Conservation (phyloP, 441 rosid species). For the Croton setiger region DNA sequence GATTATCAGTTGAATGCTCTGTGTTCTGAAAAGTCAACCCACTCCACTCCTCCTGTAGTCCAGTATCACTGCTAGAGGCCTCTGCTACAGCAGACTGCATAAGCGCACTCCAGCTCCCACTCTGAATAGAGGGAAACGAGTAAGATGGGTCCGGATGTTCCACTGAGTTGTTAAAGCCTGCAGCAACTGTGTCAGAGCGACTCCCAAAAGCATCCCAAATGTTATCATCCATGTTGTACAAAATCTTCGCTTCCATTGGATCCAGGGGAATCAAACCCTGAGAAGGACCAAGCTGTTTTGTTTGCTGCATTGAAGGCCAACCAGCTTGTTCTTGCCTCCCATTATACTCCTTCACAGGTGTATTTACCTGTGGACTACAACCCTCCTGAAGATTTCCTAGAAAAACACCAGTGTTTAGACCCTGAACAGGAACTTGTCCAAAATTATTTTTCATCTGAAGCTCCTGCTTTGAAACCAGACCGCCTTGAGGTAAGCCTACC, state of each 20-base stretch:
- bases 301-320: slow-evolving; percentile 39
- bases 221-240: slow-evolving; percentile 72
- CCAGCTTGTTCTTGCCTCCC: slow-evolving; percentile 32
- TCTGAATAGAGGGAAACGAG: slow-evolving; percentile 62
- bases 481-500: slow-evolving; percentile 38
- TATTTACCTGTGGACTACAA: slow-evolving; percentile 29
- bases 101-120: slow-evolving; percentile 98
- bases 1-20: slow-evolving; percentile 24
- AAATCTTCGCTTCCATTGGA: slow-evolving; percentile 79
- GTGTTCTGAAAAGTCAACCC: slow-evolving; percentile 38
- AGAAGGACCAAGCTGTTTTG: slow-evolving; percentile 33
- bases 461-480: slow-evolving; percentile 37
- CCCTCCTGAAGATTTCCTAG: slow-evolving; percentile 40
- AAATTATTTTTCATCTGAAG: slow-evolving; percentile 38
- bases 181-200: slow-evolving; percentile 36
- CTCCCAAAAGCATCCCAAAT: slow-evolving; percentile 74
- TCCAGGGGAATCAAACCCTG: slow-evolving; percentile 59
- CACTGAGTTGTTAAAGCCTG: slow-evolving; percentile 33
- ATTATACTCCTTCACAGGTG: slow-evolving; percentile 11
- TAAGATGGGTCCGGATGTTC: slow-evolving; percentile 42
- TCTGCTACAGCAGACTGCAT: slow-evolving; percentile 90
- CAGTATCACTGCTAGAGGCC: slow-evolving; percentile 46
- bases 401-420: slow-evolving; percentile 35
- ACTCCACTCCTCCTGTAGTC: slow-evolving; percentile 53
- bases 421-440: slow-evolving; percentile 33